phyloP scores from a whole-genome alignment of 1,284 basidiomycete genomes.

The Cutaneotrichosporon spelunceum region DNA sequence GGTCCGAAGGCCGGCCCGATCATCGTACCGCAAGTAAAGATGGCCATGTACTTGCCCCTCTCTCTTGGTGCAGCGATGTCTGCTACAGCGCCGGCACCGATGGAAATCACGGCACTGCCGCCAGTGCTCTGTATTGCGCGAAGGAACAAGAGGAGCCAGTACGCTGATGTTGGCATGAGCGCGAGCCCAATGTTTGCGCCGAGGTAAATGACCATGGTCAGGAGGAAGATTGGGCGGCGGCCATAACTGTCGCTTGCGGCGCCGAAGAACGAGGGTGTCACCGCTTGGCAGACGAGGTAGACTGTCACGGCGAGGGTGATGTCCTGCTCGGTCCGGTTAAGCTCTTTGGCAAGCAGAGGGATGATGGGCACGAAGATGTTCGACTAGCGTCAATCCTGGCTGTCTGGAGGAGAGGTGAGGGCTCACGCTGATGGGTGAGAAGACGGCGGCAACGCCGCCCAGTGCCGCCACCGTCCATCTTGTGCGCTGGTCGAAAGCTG shows the following conservation, averaged over 20 bases:
- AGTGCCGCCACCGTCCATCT: conserved; percentile 36
- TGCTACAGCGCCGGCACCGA: conserved; percentile 45
- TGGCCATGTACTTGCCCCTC: conserved; percentile 43
- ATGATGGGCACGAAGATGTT: conserved; percentile 26
- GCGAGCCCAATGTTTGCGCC: conserved; percentile 47
- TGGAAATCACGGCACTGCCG: conserved; percentile 46
- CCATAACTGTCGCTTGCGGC: conserved; percentile 41
- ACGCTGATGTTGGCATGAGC: conserved; percentile 40
- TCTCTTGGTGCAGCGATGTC: conserved; percentile 50
- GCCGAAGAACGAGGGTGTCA: conserved; percentile 50
- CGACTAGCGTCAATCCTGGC: conserved; percentile 5
- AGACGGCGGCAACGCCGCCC: conserved; percentile 35
- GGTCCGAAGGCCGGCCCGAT: conserved; percentile 26
- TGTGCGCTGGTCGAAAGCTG: conserved; percentile 34
- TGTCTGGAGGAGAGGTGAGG: neutral
- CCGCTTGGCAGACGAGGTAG: conserved; percentile 49
- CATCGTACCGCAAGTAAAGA: conserved; percentile 34
- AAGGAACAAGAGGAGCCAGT: conserved; percentile 47
- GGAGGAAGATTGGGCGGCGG: conserved; percentile 45
- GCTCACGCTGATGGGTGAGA: conserved; percentile 30
- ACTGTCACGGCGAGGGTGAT: conserved; percentile 49
- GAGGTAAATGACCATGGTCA: conserved; percentile 46
- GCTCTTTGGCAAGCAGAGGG: conserved; percentile 39
- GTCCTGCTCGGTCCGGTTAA: conserved; percentile 35
- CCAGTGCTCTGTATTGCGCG: conserved; percentile 48